Evolutionary conservation across 2,329 filamentous ascomycete genomes (phyloP).

Genomic region (Parascedosporium putredinis): DNA sequence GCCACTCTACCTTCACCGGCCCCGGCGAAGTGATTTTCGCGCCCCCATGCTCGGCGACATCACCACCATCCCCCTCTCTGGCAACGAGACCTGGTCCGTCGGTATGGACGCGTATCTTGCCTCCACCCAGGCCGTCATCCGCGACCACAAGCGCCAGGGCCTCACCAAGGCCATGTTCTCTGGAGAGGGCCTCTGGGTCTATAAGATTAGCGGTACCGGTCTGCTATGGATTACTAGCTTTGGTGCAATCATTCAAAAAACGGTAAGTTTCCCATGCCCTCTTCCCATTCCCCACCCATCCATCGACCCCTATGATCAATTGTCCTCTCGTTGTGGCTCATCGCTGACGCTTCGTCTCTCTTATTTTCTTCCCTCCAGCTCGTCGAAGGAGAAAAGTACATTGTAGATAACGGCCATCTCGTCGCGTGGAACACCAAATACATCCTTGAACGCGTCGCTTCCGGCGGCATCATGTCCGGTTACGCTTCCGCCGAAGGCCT

Average conservation of each 20-base stretch:
- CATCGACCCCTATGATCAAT: not conserved
- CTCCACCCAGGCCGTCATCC: conserved; percentile 75
- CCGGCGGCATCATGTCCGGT: conserved; percentile 85
- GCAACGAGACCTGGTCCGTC: conserved; percentile 69
- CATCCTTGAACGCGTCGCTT: conserved; percentile 77
- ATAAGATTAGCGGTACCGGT: conserved; percentile 72
- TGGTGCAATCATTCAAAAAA: conserved; percentile 89
- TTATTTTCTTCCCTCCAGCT: conserved; percentile 26
- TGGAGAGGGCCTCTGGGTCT: conserved; percentile 85
- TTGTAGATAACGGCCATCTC: conserved; percentile 85
- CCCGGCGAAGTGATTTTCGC: conserved; percentile 84
- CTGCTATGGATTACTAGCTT: conserved; percentile 87
- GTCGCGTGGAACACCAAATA: conserved; percentile 98
- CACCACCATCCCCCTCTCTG: conserved; percentile 63
- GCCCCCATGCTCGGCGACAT: conserved; percentile 77
- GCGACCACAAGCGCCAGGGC: conserved; percentile 77
- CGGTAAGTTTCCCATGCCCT: conserved; percentile 47
- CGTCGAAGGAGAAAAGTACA: conserved; percentile 69
- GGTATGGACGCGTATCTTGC: conserved; percentile 82
- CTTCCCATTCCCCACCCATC: not conserved
- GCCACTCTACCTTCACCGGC: conserved; percentile 70
- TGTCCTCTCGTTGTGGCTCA: not conserved
- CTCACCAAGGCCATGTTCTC: conserved; percentile 87
- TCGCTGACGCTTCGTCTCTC: not conserved
- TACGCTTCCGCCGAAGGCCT: conserved; percentile 75